Conservation (phyloP, 164 flowering plant genomes). For the Sedum album region DNA sequence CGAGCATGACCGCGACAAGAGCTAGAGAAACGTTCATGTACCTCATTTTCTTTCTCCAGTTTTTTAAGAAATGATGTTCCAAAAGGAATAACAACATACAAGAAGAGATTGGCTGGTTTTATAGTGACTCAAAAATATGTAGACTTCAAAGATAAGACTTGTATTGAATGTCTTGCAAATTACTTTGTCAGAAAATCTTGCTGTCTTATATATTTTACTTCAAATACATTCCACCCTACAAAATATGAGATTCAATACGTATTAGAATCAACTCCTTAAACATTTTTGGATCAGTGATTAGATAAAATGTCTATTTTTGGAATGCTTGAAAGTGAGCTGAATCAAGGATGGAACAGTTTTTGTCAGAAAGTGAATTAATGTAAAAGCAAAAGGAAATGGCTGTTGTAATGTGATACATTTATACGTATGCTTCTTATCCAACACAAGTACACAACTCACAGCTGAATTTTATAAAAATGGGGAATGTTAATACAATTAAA, state of each 20-base stretch:
- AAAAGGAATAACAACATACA: background rate
- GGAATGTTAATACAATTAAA: too few relatives aligned
- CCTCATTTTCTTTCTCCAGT: slow-evolving; percentile 18
- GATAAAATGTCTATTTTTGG: background rate
- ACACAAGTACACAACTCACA: background rate
- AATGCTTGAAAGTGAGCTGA: background rate
- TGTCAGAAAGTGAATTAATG: background rate
- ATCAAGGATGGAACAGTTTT: background rate
- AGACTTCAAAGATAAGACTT: slow-evolving; percentile 62
- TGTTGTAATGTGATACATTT: background rate
- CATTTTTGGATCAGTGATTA: background rate
- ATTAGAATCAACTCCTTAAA: background rate
- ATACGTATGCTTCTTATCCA: background rate
- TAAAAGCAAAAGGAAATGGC: background rate
- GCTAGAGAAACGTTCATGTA: slow-evolving; percentile 21
- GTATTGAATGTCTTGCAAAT: slow-evolving; percentile 67
- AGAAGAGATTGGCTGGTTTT: too few relatives aligned
- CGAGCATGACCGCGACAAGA: slow-evolving; percentile 31
- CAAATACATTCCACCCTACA: slow-evolving; percentile 13
- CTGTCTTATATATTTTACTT: slow-evolving; percentile 9
- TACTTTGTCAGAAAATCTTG: slow-evolving; percentile 29
- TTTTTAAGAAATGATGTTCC: background rate
- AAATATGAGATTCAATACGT: too few relatives aligned
- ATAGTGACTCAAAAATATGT: slow-evolving; percentile 1
- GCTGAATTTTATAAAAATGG: too few relatives aligned